A percentile compares a stretch with the other conserved stretches of the same genome.
These are phyloP conservation scores for Scedosporium boydii DNA, from an alignment of 2,329 filamentous ascomycete genomes.

Conservation along the genomic window DNA sequence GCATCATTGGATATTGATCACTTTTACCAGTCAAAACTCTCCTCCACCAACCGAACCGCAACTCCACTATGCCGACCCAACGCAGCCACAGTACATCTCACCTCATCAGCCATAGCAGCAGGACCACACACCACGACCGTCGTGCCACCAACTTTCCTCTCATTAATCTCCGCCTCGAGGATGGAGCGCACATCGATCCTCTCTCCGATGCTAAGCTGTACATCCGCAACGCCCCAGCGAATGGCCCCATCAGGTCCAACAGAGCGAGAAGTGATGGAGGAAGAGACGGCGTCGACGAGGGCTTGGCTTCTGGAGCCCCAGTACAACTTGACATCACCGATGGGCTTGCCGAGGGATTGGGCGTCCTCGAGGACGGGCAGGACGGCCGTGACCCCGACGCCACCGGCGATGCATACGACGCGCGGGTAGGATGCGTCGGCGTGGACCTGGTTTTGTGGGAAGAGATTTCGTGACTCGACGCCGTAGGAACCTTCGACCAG, in stretches of 20 bases:
- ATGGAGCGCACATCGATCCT: constrained; percentile 17
- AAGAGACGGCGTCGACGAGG: constrained; percentile 15
- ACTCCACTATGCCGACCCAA: constrained; percentile 15
- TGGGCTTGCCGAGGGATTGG: constrained; percentile 11
- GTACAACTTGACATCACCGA: constrained; percentile 18
- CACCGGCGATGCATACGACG: constrained; percentile 19
- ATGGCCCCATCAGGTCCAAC: constrained; percentile 5
- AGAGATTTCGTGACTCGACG: neutral
- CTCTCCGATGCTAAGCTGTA: constrained; percentile 19
- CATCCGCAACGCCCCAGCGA: constrained; percentile 18
- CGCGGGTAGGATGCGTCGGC: constrained; percentile 10
- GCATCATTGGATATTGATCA: neutral
- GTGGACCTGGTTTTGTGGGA: neutral
- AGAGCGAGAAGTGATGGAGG: neutral
- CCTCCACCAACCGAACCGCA: constrained; percentile 16
- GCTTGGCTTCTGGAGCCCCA: constrained; percentile 18
- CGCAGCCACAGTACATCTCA: constrained; percentile 15
- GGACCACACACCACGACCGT: constrained; percentile 20
- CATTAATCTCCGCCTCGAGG: constrained; percentile 15
- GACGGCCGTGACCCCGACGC: constrained; percentile 21
- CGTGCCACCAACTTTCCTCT: constrained; percentile 13
- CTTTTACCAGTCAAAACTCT: constrained; percentile 7
- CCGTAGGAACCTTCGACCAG: constrained; percentile 20
- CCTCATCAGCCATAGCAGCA: constrained; percentile 19
- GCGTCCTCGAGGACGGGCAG: constrained; percentile 16